Conservation (phyloP, 2,329 filamentous ascomycete species). For the Colletotrichum somersetense region DNA sequence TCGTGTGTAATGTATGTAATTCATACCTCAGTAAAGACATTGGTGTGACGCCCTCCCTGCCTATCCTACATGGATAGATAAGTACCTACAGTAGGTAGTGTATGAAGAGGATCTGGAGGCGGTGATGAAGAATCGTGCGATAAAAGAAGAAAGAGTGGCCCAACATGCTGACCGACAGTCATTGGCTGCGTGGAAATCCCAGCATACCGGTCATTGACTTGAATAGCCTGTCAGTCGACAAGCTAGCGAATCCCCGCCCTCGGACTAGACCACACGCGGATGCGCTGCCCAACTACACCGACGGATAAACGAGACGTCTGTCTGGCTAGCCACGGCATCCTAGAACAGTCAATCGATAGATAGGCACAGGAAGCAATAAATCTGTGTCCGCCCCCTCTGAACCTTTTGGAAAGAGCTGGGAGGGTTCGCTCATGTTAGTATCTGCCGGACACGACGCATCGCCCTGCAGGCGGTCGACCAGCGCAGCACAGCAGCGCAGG, state of each 20-base stretch:
- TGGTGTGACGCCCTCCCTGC: no score
- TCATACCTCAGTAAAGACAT: no score
- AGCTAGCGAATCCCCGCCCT: constrained; percentile 2
- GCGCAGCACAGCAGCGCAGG: no score
- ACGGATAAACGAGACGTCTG: neutral
- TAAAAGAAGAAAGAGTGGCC: neutral
- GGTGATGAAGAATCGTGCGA: no score
- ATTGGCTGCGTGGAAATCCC: neutral
- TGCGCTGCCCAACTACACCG: neutral
- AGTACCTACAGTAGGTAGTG: no score
- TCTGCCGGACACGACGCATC: neutral
- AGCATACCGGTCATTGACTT: neutral
- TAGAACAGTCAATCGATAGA: no score
- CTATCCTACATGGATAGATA: no score
- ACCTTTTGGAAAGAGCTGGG: neutral
- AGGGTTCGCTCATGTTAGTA: neutral
- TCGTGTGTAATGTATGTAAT: no score
- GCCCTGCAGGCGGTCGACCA: neutral
- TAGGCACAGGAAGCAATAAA: no score
- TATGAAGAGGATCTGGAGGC: no score
- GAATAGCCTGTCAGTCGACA: neutral
- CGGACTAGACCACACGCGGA: constrained; percentile 3
- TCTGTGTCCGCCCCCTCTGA: neutral
- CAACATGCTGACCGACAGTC: neutral
- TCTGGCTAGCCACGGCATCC: no score